A percentile compares a stretch with the other conserved stretches of the same genome.
These are phyloP conservation scores for Puccinia novopanici DNA, from an alignment of 1,284 basidiomycete species.

Conservation along the genomic window DNA sequence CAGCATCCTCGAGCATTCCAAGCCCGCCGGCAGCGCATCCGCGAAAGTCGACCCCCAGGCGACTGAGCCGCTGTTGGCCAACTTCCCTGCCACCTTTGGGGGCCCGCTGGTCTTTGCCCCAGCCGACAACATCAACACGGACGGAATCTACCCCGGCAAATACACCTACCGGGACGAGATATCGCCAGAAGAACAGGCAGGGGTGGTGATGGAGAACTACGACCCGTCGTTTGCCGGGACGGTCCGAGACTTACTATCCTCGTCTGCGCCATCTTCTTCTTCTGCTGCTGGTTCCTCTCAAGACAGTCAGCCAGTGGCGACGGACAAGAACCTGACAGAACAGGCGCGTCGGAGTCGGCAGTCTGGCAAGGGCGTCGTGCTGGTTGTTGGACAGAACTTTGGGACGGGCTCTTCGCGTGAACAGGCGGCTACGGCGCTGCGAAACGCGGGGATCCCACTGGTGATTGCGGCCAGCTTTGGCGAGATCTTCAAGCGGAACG, in stretches of 20 bases:
- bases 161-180: slow-evolving; percentile 99
- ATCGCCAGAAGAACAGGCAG: slow-evolving; percentile 86
- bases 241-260: slow-evolving; percentile 67
- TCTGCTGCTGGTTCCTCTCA: slow-evolving; percentile 50
- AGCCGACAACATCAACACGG: slow-evolving; percentile 97
- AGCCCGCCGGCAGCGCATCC: neutral
- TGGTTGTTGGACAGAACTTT: slow-evolving; percentile 96
- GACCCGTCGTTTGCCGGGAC: slow-evolving; percentile 80
- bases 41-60: neutral
- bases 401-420: slow-evolving; percentile 98
- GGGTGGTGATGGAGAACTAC: slow-evolving; percentile 98
- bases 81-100: slow-evolving; percentile 79
- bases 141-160: slow-evolving; percentile 98
- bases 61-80: slow-evolving; percentile 69
- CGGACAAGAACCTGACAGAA: slow-evolving; percentile 56
- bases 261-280: slow-evolving; percentile 53
- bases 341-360: slow-evolving; percentile 51
- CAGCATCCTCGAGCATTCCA: slow-evolving; percentile 19
- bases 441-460: slow-evolving; percentile 86
- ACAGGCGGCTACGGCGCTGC: slow-evolving; percentile 95
- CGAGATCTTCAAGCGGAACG: slow-evolving; percentile 98
- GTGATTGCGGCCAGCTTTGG: slow-evolving; percentile 96
- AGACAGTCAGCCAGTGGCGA: neutral
- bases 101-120: slow-evolving; percentile 88
- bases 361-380: slow-evolving; percentile 69